Evolutionary conservation across 805 yeast species (phyloP).

Genomic region (Kluyveromyces siamensis): DNA sequence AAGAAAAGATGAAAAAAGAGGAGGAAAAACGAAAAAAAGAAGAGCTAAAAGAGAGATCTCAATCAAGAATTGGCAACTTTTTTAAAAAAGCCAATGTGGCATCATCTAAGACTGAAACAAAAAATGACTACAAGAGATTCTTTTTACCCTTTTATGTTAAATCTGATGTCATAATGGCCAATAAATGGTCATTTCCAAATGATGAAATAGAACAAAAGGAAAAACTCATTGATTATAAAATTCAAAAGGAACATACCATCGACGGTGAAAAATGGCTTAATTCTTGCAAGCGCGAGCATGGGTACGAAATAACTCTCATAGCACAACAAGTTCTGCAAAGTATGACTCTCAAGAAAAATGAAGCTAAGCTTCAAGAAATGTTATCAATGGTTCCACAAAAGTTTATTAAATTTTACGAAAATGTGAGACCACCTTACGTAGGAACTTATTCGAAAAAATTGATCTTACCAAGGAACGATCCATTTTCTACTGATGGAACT

Average conservation of each 20-base stretch:
- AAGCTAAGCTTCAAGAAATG: slow-evolving; percentile 24
- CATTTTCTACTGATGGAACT: slow-evolving; percentile 27
- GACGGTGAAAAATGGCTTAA: slow-evolving; percentile 15
- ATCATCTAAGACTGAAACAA: slow-evolving; percentile 11
- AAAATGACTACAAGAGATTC: slow-evolving; percentile 26
- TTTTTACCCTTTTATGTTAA: slow-evolving; percentile 33
- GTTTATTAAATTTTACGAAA: slow-evolving; percentile 41
- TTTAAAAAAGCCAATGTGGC: slow-evolving; percentile 26
- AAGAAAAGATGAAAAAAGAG: slow-evolving; percentile 14
- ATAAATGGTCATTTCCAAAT: slow-evolving; percentile 3
- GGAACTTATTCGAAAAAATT: slow-evolving; percentile 40
- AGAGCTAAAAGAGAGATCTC: slow-evolving; percentile 30
- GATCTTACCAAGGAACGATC: slow-evolving; percentile 19
- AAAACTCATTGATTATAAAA: slow-evolving; percentile 7
- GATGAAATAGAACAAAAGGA: slow-evolving; percentile 11
- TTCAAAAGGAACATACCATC: background rate
- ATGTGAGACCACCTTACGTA: slow-evolving; percentile 40
- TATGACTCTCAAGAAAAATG: slow-evolving; percentile 31
- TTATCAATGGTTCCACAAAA: slow-evolving; percentile 26
- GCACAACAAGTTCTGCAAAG: slow-evolving; percentile 27
- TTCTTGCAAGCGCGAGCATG: slow-evolving; percentile 8
- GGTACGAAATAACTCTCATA: slow-evolving; percentile 25
- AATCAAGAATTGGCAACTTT: slow-evolving; percentile 30
- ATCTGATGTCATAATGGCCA: slow-evolving; percentile 25
- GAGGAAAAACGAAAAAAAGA: slow-evolving; percentile 22